Evolutionary conservation across 306 rosid species (phyloP).

Genomic region (Malus orientalis): DNA sequence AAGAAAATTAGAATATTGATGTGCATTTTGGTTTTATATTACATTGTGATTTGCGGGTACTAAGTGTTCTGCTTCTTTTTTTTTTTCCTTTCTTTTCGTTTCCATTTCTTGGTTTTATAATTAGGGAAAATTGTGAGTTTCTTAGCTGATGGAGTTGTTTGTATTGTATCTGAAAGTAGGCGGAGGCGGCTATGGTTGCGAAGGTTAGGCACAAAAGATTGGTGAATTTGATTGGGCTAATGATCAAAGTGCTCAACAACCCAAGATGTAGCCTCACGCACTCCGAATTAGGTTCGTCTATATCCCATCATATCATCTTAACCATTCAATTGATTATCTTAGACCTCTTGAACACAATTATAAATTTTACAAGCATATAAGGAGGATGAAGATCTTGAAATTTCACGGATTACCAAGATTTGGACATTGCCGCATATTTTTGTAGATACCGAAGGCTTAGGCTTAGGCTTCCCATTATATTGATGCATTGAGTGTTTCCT

Average conservation of each 20-base stretch:
- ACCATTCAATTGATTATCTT: not conserved
- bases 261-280: slow-evolving; percentile 20
- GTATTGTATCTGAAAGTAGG: not conserved
- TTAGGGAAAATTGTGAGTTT: not conserved
- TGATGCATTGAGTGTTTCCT: too few species aligned
- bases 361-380: not conserved
- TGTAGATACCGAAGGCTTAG: too few species aligned
- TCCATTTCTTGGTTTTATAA: too few species aligned
- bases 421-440: too few species aligned
- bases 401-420: too few species aligned
- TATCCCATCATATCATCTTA: not conserved
- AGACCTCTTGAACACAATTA: too few species aligned
- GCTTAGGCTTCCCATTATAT: too few species aligned
- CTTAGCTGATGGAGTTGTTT: not conserved
- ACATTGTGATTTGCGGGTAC: too few species aligned
- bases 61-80: too few species aligned
- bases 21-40: too few species aligned
- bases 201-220: slow-evolving; percentile 19
- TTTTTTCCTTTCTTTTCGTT: too few species aligned
- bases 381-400: not conserved
- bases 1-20: too few species aligned
- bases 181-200: slow-evolving; percentile 23
- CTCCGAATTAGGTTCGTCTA: slow-evolving; percentile 21
- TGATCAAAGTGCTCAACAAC: slow-evolving; percentile 18
- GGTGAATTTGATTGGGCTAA: slow-evolving; percentile 22